Conservation (phyloP, 768 basidiomycete genomes). For the Tricholoma matsutake region DNA sequence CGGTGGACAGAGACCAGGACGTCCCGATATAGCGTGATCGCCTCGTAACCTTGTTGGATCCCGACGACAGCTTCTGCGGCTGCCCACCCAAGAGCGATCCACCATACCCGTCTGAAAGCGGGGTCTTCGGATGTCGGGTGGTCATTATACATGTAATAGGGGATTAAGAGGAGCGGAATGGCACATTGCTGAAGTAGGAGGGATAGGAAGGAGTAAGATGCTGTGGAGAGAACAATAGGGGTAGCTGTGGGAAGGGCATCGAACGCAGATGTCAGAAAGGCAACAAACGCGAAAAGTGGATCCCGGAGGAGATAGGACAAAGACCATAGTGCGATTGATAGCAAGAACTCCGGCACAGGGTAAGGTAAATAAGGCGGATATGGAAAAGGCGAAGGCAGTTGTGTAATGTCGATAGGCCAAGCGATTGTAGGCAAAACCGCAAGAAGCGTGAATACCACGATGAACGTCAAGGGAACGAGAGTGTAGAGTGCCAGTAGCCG, state of each 20-base stretch:
- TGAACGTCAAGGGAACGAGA: slow-evolving; percentile 53
- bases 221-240: slow-evolving; percentile 35
- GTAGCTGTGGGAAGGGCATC: slow-evolving; percentile 26
- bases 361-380: slow-evolving; percentile 52
- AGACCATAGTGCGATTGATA: slow-evolving; percentile 60
- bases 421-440: slow-evolving; percentile 47
- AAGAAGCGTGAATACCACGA: slow-evolving; percentile 47
- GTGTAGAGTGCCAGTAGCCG: slow-evolving; percentile 54
- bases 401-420: slow-evolving; percentile 38
- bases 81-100: slow-evolving; percentile 76
- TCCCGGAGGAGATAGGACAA: slow-evolving; percentile 52
- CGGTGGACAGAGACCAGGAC: slow-evolving; percentile 48
- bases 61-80: slow-evolving; percentile 63
- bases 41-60: slow-evolving; percentile 68
- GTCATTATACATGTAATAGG: slow-evolving; percentile 37
- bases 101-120: slow-evolving; percentile 71
- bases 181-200: slow-evolving; percentile 53
- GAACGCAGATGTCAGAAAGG: slow-evolving; percentile 26
- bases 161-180: slow-evolving; percentile 51
- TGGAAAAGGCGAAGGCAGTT: slow-evolving; percentile 27
- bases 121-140: slow-evolving; percentile 52
- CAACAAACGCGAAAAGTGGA: slow-evolving; percentile 41
- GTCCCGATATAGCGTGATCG: slow-evolving; percentile 63
- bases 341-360: slow-evolving; percentile 63
- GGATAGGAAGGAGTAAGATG: slow-evolving; percentile 48